These are phyloP conservation scores for Aspergillus sparsus DNA, from an alignment of 495 filamentous ascomycete genomes.

Conservation along the genomic window DNA sequence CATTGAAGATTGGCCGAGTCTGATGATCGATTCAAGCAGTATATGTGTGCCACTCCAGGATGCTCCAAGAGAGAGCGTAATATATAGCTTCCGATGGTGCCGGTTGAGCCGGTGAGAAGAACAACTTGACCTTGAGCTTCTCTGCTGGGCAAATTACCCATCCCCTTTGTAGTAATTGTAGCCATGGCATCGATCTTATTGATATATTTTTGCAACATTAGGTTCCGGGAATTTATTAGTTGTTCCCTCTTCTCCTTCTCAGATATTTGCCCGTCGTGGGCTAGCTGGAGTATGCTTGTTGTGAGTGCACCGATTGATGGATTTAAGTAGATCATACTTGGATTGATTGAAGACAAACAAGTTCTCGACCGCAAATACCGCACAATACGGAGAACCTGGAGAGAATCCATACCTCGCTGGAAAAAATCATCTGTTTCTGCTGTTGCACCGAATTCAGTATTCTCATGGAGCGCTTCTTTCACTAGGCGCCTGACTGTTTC, in stretches of 20 bases:
- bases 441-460: not conserved
- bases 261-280: not conserved
- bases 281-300: not conserved
- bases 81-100: slow-evolving; percentile 59
- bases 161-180: not conserved
- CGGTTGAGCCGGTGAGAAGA: slow-evolving; percentile 60
- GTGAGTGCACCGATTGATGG: slow-evolving; percentile 3
- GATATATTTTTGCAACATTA: slow-evolving; percentile 1
- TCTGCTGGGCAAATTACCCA: not conserved
- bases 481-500: not conserved
- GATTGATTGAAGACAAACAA: not conserved
- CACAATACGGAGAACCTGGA: slow-evolving; percentile 15
- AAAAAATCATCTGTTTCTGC: slow-evolving; percentile 10
- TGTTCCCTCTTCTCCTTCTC: slow-evolving; percentile 1
- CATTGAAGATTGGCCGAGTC: slow-evolving; percentile 22
- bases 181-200: not conserved
- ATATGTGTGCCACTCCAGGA: slow-evolving; percentile 44
- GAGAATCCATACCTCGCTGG: slow-evolving; percentile 11
- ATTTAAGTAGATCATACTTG: slow-evolving; percentile 4
- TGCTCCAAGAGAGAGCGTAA: slow-evolving; percentile 44
- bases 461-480: slow-evolving; percentile 3
- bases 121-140: slow-evolving; percentile 18
- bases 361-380: slow-evolving; percentile 2
- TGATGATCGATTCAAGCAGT: slow-evolving; percentile 55
- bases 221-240: not conserved